Conservation (phyloP, 2,329 filamentous ascomycete species). For the Nothophaeocryptopus gaeumannii region DNA sequence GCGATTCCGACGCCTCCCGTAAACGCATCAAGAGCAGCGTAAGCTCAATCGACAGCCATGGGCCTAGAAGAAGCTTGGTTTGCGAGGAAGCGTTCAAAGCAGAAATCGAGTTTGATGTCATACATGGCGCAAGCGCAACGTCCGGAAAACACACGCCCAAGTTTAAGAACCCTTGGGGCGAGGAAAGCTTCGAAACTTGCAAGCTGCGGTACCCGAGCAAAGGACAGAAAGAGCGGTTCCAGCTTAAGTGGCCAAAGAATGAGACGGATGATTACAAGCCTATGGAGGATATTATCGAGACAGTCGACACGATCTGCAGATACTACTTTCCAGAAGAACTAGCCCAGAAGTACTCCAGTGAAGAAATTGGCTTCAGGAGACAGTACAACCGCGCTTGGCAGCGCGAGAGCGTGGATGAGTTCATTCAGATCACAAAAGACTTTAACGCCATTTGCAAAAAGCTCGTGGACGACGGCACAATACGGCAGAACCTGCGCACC, state of each 20-base stretch:
- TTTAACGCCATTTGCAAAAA: conserved; percentile 72
- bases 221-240: conserved; percentile 51
- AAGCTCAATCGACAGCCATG: conserved; percentile 31
- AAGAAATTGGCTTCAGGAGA: conserved; percentile 70
- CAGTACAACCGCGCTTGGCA: conserved; percentile 72
- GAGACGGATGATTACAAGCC: conserved; percentile 64
- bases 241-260: conserved; percentile 66
- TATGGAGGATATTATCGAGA: conserved; percentile 60
- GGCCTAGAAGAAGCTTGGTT: conserved; percentile 24
- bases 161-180: conserved; percentile 49
- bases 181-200: conserved; percentile 40
- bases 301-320: conserved; percentile 59
- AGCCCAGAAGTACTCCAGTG: conserved; percentile 65
- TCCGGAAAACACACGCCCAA: conserved; percentile 41
- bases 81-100: conserved; percentile 23
- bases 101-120: conserved; percentile 32
- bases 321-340: conserved; percentile 75
- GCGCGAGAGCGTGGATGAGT: conserved; percentile 63
- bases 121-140: conserved; percentile 44
- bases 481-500: conserved; percentile 68
- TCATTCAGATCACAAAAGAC: conserved; percentile 67
- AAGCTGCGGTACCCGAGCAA: conserved; percentile 81
- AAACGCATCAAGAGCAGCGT: conserved; percentile 38
- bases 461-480: conserved; percentile 66
- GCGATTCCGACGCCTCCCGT: conserved; percentile 35